Base-by-base conservation (phyloP, 2,329 filamentous ascomycete species). In the Colletotrichum chrysophilum region DNA sequence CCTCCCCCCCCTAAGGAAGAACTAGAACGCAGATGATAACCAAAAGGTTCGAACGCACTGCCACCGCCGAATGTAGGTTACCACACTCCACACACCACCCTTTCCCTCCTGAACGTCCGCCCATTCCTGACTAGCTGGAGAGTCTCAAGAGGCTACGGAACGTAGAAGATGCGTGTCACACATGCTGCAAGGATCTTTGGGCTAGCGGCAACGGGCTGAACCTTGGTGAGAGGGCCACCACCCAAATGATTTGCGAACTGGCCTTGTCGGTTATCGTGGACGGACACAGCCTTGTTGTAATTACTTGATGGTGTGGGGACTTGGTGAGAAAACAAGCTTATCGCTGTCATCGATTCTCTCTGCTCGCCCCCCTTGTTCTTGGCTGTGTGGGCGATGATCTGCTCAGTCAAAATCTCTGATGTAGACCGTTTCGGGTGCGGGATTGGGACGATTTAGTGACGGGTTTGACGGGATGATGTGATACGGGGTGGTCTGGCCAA, bases 361-460 rank as follows among this genome's bases (percentile, higher is more conserved):
- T 52, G 43, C 43, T 52, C 43, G 43, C 10, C 43, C 43, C 43
- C 38, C 38, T 43, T n/a, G 38, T 43, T 43, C 38, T 43, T 43
- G 38, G 38, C 18, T 16, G 38, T 48, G 43, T 52, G 43, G 43
- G n/a, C 16, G 36, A 38, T 52, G 43, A 52, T 52, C 43, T 52
- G 16, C 43, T 52, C n/a, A 13, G 43, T 52, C 43, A 52, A 4
- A 52, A 52, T 52, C 43, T 52, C 43, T 52, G n/a, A 80, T 81
- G 26, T 58, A 76, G 7, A 48, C 43, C n/a, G 43, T 52, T 52
- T 52, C 43, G 43, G 43, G 43, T 21, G n/a, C 43, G 43, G 43
- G n/a, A 52, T 52, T 52, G 43, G 43, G 43, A 52, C n/a, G 43
- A 52, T 52, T 52, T 52, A 52, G 43, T 52, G 43, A 21, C 38